phyloP scores from a whole-genome alignment of 2,329 filamentous ascomycete genomes.

The Metarhizium robertsii region DNA sequence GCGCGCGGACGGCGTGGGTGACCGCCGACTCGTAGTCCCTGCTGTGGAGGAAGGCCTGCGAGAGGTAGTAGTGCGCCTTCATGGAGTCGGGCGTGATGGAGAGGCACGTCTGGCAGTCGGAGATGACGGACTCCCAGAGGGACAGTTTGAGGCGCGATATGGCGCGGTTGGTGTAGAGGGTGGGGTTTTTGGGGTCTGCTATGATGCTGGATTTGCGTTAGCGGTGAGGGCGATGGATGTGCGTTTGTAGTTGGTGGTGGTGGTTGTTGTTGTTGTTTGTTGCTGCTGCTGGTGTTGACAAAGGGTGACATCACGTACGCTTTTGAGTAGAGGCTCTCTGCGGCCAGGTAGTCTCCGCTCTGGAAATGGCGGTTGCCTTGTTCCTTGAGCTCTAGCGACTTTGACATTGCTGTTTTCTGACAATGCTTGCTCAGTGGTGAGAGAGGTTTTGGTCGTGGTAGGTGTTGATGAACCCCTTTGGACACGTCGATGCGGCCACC shows the following conservation, averaged over 20 bases:
- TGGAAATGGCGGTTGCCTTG: slow-evolving; percentile 59
- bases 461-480: too few species aligned
- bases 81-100: slow-evolving; percentile 54
- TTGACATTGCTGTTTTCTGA: slow-evolving; percentile 17
- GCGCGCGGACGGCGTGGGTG: slow-evolving; percentile 59
- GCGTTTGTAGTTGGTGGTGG: too few species aligned
- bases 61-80: slow-evolving; percentile 78
- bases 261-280: not conserved
- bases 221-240: too few species aligned
- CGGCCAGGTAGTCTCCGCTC: slow-evolving; percentile 52
- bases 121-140: slow-evolving; percentile 64
- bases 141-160: slow-evolving; percentile 69
- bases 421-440: not conserved
- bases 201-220: slow-evolving; percentile 48
- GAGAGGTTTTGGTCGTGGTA: not conserved
- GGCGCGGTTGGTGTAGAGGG: slow-evolving; percentile 83
- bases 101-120: slow-evolving; percentile 70
- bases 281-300: not conserved
- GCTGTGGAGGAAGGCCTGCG: slow-evolving; percentile 72
- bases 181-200: slow-evolving; percentile 65
- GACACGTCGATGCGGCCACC: too few species aligned
- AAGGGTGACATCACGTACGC: slow-evolving; percentile 38
- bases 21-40: slow-evolving; percentile 59
- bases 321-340: slow-evolving; percentile 63
- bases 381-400: slow-evolving; percentile 37